These are phyloP conservation scores for Neonectria hederae DNA, from an alignment of 2,329 filamentous ascomycete genomes.

Conservation along the genomic window DNA sequence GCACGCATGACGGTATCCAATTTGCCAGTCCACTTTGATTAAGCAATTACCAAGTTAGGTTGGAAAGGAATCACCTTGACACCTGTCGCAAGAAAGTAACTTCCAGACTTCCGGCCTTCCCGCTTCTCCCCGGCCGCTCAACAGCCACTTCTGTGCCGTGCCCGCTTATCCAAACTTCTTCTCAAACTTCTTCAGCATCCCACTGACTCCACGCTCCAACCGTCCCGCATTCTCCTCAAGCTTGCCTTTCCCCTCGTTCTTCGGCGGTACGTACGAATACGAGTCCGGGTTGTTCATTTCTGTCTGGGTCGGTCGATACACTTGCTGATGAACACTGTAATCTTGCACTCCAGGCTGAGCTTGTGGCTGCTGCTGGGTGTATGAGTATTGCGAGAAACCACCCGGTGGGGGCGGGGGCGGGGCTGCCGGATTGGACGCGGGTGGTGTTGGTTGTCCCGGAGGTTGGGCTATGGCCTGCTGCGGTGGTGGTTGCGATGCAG, in stretches of 20 bases:
- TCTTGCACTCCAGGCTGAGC: constrained; percentile 47
- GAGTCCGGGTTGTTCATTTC: constrained; percentile 57
- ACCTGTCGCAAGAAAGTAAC: neutral
- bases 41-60: constrained; percentile 13
- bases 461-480: constrained; percentile 36
- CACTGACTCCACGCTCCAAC: constrained; percentile 75
- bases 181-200: constrained; percentile 81
- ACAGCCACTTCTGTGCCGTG: neutral
- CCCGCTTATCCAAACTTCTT: constrained; percentile 70
- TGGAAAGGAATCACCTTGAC: neutral
- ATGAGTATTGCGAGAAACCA: constrained; percentile 66
- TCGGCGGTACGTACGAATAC: constrained; percentile 52
- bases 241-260: constrained; percentile 59
- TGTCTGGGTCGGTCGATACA: constrained; percentile 73
- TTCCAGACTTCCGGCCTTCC: constrained; percentile 2
- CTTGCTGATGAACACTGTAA: constrained; percentile 73
- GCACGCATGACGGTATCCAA: neutral
- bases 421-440: constrained; percentile 49
- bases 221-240: constrained; percentile 73
- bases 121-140: neutral
- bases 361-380: constrained; percentile 44
- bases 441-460: constrained; percentile 45
- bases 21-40: neutral
- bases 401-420: constrained; percentile 56
- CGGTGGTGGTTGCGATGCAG: constrained; percentile 50